Evolutionary conservation across 495 filamentous ascomycete genomes (phyloP), one percentile per base, ranked within the genome.

Genomic region (Podospora didyma): DNA sequence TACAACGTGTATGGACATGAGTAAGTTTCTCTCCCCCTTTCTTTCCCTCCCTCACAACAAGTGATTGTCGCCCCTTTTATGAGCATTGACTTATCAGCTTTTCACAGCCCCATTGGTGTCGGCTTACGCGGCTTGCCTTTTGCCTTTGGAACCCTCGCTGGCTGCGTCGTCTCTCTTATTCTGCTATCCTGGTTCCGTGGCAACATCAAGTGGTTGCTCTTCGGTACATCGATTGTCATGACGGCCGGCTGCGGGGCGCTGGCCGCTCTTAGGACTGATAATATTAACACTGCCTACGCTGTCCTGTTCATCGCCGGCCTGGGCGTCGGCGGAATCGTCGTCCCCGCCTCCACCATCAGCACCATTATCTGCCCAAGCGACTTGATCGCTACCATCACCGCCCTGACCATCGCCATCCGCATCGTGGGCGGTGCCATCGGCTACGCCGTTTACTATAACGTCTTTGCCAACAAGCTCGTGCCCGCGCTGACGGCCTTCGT

Each of bases 1-100:
- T 88, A 84, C 74, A 89, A 89, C 62, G 84, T 89, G 9, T 89
- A 88, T 57, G 86, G 86, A 14, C 84, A 89, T 55, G 81, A 87
- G 67, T 67, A 41, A 49, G 66, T 58, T 19, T 12, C 22, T 31
- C 19, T 41, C 16, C n/a, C n/a, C n/a, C 12, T 21, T 11, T 31
- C 24, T 31, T 16, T 14, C 46, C 46, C 17, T 24, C 14, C 19
- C 46, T 24, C 23, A 14, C 16, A 26, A 21, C 1, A 24, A 14
- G 11, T 37, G 34, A 14, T 35, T 4, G 5, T 10, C 24, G 9
- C 34, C 17, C 11, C 45, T 35, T 41, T 22, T 16, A 14, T 5
- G 23, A 21, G 2, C 7, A 19, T 23, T 57, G 2, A 31, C 26
- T 12, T 28, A 7, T 14, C 31, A 14, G 7, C n/a, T n/a, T 17